phyloP scores from a whole-genome alignment of 2,329 filamentous ascomycete genomes.

The Lecanicillium sp. region DNA sequence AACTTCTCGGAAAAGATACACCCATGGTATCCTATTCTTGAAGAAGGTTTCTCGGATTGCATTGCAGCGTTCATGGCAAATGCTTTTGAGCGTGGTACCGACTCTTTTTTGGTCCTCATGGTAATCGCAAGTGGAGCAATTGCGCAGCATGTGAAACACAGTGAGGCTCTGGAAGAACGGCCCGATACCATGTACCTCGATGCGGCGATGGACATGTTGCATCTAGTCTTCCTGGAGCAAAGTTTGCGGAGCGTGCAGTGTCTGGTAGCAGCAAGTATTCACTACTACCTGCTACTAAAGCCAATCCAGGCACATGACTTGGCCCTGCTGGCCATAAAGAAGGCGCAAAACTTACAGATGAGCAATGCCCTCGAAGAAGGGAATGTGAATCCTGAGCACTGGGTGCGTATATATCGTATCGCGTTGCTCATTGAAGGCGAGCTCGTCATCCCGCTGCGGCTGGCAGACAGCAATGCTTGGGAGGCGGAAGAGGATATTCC shows the following conservation, averaged over 20 bases:
- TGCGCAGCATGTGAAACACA: slow-evolving; percentile 10
- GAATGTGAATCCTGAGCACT: slow-evolving; percentile 8
- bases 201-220: slow-evolving; percentile 14
- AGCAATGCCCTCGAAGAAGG: slow-evolving; percentile 5
- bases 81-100: slow-evolving; percentile 11
- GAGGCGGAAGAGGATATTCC: slow-evolving; percentile 17
- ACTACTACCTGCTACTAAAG: slow-evolving; percentile 18
- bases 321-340: slow-evolving; percentile 19
- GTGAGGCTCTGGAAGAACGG: slow-evolving; percentile 6
- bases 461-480: slow-evolving; percentile 21
- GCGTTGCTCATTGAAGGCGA: slow-evolving; percentile 20
- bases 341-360: slow-evolving; percentile 19
- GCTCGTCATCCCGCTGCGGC: slow-evolving; percentile 18
- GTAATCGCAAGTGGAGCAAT: slow-evolving; percentile 19
- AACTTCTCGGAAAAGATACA: slow-evolving; percentile 19
- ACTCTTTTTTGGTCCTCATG: slow-evolving; percentile 17
- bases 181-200: slow-evolving; percentile 14
- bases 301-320: slow-evolving; percentile 23
- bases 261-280: slow-evolving; percentile 17
- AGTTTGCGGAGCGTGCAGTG: slow-evolving; percentile 18
- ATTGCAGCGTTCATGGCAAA: slow-evolving; percentile 15
- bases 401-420: slow-evolving; percentile 16
- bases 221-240: slow-evolving; percentile 15
- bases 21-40: slow-evolving; percentile 19
- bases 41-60: slow-evolving; percentile 13